Conservation (phyloP, 805 yeast genomes). For the Hanseniaspora guilliermondii region DNA sequence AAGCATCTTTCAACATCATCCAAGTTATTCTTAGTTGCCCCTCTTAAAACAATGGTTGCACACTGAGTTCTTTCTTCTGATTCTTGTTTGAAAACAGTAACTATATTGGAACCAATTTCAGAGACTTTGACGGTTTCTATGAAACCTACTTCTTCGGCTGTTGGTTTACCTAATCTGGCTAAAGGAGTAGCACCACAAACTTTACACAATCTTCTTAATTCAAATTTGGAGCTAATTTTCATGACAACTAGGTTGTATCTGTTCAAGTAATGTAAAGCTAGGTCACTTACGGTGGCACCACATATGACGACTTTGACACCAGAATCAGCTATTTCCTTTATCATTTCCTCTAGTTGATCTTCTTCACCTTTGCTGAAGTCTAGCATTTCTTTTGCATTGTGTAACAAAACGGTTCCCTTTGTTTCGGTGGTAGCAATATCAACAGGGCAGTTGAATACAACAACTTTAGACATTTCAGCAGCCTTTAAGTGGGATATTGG, state of each 20-base stretch:
- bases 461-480: conserved; percentile 61
- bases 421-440: conserved; percentile 96
- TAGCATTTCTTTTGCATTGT: conserved; percentile 93
- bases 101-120: conserved; percentile 96
- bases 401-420: conserved; percentile 90
- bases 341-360: conserved; percentile 73
- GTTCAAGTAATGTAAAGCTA: conserved; percentile 85
- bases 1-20: conserved; percentile 96
- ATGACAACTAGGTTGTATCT: conserved; percentile 73
- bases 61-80: conserved; percentile 54
- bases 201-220: conserved; percentile 81
- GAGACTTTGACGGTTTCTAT: conserved; percentile 79
- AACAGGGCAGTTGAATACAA: conserved; percentile 82
- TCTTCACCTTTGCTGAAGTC: conserved; percentile 95
- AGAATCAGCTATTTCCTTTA: conserved; percentile 67
- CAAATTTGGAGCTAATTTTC: conserved; percentile 88
- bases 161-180: conserved; percentile 87
- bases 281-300: conserved; percentile 87
- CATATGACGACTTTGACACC: conserved; percentile 85
- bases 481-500: conserved; percentile 86
- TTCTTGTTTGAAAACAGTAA: conserved; percentile 80
- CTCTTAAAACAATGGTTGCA: conserved; percentile 84
- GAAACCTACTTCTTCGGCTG: conserved; percentile 84
- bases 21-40: conserved; percentile 86
- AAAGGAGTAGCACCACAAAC: conserved; percentile 97